phyloP scores from a whole-genome alignment of 371 early-diverging fungal species.

The Apophysomyces variabilis region DNA sequence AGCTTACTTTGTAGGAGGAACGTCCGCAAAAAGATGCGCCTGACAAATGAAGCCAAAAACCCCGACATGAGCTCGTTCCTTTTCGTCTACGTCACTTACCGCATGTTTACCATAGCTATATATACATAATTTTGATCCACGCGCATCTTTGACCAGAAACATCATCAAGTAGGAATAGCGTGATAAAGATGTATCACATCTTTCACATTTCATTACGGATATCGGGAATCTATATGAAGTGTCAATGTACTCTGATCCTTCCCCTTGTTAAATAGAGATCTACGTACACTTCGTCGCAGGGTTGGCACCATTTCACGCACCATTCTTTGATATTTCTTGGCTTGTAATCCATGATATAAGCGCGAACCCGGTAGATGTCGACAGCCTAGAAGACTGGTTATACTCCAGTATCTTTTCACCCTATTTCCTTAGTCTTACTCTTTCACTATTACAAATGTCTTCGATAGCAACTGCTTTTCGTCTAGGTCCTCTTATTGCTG shows the following conservation, averaged over 20 bases:
- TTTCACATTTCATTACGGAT: conserved; percentile 1
- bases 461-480: neutral
- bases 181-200: conserved; percentile 6
- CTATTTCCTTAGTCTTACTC: neutral
- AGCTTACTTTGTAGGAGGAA: neutral
- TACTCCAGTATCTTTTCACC: neutral
- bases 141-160: conserved; percentile 20
- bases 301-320: conserved; percentile 19
- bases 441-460: neutral
- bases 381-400: conserved; percentile 6
- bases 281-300: conserved; percentile 21
- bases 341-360: conserved; percentile 18
- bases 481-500: neutral
- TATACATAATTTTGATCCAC: conserved; percentile 7
- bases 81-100: conserved; percentile 9
- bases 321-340: conserved; percentile 18
- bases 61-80: neutral
- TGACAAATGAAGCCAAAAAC: neutral
- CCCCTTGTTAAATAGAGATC: neutral
- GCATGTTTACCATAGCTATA: conserved; percentile 21
- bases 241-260: neutral
- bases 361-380: conserved; percentile 18
- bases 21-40: neutral
- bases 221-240: neutral
- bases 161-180: conserved; percentile 14